phyloP scores from a whole-genome alignment of 2,329 filamentous ascomycete genomes.

The Fusarium solani-melongenae region DNA sequence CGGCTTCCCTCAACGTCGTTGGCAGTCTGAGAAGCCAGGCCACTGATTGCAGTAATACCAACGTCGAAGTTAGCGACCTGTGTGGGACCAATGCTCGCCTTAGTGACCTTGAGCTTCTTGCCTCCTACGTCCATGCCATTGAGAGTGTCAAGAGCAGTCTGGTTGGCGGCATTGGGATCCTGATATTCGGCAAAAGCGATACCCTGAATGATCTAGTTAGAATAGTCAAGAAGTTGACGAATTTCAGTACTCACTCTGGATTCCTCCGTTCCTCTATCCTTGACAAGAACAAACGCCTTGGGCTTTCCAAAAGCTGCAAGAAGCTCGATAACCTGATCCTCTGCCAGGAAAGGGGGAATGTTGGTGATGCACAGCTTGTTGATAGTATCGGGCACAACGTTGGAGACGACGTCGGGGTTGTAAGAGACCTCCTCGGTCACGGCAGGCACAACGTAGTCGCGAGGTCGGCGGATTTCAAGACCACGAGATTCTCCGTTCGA shows the following conservation, averaged over 20 bases:
- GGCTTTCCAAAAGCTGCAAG: slow-evolving; percentile 91
- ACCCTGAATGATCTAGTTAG: slow-evolving; percentile 71
- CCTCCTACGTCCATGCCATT: slow-evolving; percentile 95
- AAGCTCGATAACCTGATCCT: slow-evolving; percentile 92
- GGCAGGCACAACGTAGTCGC: slow-evolving; percentile 95
- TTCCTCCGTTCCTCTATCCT: slow-evolving; percentile 86
- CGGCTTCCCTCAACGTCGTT: slow-evolving; percentile 81
- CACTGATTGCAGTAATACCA: slow-evolving; percentile 96
- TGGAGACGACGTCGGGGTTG: slow-evolving; percentile 81
- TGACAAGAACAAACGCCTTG: slow-evolving; percentile 90
- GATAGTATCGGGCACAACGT: slow-evolving; percentile 86
- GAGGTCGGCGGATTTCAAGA: slow-evolving; percentile 85
- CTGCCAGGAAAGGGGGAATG: slow-evolving; percentile 86
- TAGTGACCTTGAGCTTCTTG: slow-evolving; percentile 83
- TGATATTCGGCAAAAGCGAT: slow-evolving; percentile 97
- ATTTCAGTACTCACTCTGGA: slow-evolving; percentile 75
- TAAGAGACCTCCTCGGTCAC: slow-evolving; percentile 78
- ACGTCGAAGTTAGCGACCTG: slow-evolving; percentile 93
- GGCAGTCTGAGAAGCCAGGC: slow-evolving; percentile 91
- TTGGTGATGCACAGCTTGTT: slow-evolving; percentile 96
- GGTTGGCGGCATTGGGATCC: slow-evolving; percentile 76
- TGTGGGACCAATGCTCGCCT: slow-evolving; percentile 93
- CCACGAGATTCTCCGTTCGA: slow-evolving; percentile 66
- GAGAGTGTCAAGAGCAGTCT: slow-evolving; percentile 88
- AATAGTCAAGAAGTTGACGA: background rate